These are phyloP conservation scores for Trichoderma reesei DNA, from an alignment of 495 filamentous ascomycete genomes.

Conservation along the genomic window DNA sequence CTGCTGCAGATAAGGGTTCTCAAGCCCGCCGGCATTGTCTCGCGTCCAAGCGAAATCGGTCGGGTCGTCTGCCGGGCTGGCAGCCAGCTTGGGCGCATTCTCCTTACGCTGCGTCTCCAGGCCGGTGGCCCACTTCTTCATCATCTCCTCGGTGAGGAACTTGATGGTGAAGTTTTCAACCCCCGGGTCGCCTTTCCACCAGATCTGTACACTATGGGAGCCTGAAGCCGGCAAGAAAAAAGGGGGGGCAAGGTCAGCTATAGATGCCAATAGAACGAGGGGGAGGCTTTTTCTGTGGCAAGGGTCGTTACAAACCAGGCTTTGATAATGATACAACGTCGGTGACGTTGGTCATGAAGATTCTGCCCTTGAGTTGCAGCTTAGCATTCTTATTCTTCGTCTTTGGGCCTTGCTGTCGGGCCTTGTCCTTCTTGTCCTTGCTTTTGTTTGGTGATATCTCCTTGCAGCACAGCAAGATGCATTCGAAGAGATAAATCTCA, in stretches of 20 bases:
- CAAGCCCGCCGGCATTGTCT: conserved; percentile 45
- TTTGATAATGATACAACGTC: conserved; percentile 77
- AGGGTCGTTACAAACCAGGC: conserved; percentile 51
- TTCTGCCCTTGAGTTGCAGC: conserved; percentile 88
- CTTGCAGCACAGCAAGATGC: conserved; percentile 95
- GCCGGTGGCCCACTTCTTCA: conserved; percentile 78
- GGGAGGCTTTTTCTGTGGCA: neutral
- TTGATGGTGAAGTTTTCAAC: conserved; percentile 95
- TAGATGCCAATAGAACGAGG: neutral
- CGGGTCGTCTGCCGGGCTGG: conserved; percentile 28
- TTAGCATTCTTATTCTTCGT: conserved; percentile 66
- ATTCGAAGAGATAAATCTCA: conserved; percentile 93
- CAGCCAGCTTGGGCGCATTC: conserved; percentile 27
- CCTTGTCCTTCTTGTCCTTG: conserved; percentile 58
- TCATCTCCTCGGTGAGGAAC: conserved; percentile 78
- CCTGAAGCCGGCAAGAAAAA: conserved; percentile 35
- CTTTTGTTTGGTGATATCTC: conserved; percentile 81
- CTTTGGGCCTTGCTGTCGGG: conserved; percentile 39
- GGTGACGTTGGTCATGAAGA: conserved; percentile 99
- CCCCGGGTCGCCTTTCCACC: conserved; percentile 94
- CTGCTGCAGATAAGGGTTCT: conserved; percentile 71
- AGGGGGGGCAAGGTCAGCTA: conserved; percentile 17
- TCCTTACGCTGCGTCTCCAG: conserved; percentile 50
- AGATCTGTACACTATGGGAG: conserved; percentile 91
- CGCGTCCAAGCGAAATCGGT: conserved; percentile 73